These are phyloP conservation scores for Microbotryum lychnidis-dioicae DNA, from an alignment of 1,284 basidiomycete genomes.

Conservation along the genomic window DNA sequence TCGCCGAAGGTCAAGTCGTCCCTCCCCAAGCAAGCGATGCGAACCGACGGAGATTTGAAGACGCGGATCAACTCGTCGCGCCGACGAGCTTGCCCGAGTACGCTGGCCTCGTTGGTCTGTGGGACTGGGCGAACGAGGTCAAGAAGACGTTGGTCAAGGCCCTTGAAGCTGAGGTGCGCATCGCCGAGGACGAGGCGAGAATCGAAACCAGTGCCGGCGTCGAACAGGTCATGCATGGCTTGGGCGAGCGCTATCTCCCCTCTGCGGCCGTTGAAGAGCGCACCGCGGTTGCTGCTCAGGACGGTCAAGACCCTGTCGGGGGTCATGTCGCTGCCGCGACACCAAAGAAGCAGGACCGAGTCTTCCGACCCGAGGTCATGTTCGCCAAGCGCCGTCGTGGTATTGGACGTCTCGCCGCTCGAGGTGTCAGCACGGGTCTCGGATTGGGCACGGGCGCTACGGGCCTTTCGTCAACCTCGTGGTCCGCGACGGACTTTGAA, in stretches of 20 bases:
- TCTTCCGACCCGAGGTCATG: conserved; percentile 96
- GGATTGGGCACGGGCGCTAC: conserved; percentile 35
- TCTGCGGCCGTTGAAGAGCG: conserved; percentile 47
- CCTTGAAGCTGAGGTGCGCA: conserved; percentile 69
- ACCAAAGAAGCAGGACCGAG: conserved; percentile 46
- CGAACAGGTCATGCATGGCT: conserved; percentile 52
- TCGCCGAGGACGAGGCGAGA: conserved; percentile 79
- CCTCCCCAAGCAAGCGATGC: conserved; percentile 8
- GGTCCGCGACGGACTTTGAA: conserved; percentile 38
- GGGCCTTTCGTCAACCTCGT: conserved; percentile 8
- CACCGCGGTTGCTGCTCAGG: background rate
- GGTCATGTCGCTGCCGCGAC: too few species aligned
- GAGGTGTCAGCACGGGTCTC: conserved; percentile 33
- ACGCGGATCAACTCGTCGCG: conserved; percentile 38
- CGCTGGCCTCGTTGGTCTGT: conserved; percentile 75
- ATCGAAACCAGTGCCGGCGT: conserved; percentile 62
- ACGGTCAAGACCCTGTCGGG: background rate
- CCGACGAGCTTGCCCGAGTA: conserved; percentile 61
- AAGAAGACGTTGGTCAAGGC: conserved; percentile 67
- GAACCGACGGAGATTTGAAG: background rate
- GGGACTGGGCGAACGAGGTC: conserved; percentile 83
- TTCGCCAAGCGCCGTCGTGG: conserved; percentile 57
- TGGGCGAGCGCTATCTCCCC: conserved; percentile 75
- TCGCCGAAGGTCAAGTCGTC: conserved; percentile 22
- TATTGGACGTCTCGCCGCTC: conserved; percentile 38